Evolutionary conservation across 805 yeast genomes (phyloP), one percentile per base, ranked within the genome.

Genomic region (Dipodascus albidus): DNA sequence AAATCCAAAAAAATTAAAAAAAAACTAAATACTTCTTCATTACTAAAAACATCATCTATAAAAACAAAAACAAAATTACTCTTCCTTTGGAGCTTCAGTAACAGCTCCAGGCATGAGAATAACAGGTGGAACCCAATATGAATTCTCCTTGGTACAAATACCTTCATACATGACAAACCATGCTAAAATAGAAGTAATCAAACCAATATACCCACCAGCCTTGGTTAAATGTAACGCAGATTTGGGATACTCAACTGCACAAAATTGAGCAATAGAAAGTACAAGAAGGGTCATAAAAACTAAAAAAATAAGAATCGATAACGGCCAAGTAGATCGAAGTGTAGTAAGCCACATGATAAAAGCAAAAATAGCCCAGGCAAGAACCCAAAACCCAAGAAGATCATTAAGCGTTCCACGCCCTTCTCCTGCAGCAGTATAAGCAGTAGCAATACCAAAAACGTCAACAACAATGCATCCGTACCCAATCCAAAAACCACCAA

Each of bases 131-230:
- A 38, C 44, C 44, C 44, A 38, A 19, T 38, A 38, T 4, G 44
- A 38, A 17, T 85, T 85, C 62, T 80, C 83, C 38, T 69, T 70
- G 55, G 76, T 84, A 31, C 87, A 80, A 35, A 79, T 65, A 74
- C 87, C 88, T 1, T 85, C 85, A 59, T 73, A 81, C 4, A 87
- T 87, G 63, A 82, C 81, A 62, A 81, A 82, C 83, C 83, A 83
- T 0, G 84, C 85, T 50, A 80, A 65, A 56, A 81, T 71, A 0
- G 86, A 76, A 31, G 82, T 77, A 4, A 82, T 69, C 19, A 82
- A 70, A 49, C 87, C 88, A 17, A 78, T 50, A 17, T 79, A 74
- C 59, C 89, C 89, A 48, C 82, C 87, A 3, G 84, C 87, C 54
- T 63, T 70, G n/a, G 69, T 67, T 52, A 72, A 67, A 38, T 38